Percentiles rank a stretch among this genome's conserved stretches.
These are phyloP conservation scores for Cucurbita argyrosperma DNA, from an alignment of 306 rosid species.

Conservation along the genomic window DNA sequence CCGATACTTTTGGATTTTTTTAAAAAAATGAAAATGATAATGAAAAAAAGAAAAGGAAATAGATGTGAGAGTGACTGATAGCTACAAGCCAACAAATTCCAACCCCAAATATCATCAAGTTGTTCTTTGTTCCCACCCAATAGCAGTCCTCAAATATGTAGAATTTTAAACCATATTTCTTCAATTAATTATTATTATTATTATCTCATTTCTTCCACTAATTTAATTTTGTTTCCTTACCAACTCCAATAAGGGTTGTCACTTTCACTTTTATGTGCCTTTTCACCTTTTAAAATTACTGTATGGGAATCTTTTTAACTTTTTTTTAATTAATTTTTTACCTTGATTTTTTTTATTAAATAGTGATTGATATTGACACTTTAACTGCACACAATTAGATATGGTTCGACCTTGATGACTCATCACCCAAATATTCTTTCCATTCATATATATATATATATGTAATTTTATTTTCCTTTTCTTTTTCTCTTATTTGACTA, in stretches of 20 bases:
- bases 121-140: slow-evolving; percentile 6
- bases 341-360: too few relatives aligned
- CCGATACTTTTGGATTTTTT: background rate
- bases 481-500: background rate
- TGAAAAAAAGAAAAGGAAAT: background rate
- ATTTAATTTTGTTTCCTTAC: background rate
- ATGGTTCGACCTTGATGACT: background rate
- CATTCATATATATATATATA: background rate
- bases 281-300: background rate
- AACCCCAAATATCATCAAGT: background rate
- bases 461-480: background rate
- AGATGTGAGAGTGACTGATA: background rate
- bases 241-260: slow-evolving; percentile 8
- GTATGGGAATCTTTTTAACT: background rate
- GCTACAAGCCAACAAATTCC: slow-evolving; percentile 2
- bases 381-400: background rate
- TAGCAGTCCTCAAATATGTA: background rate
- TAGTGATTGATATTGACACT: background rate
- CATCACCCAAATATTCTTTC: background rate
- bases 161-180: background rate
- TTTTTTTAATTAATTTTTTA: too few relatives aligned
- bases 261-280: background rate
- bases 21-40: background rate
- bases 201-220: background rate
- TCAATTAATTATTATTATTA: background rate